Percentiles rank a stretch among this genome's conserved stretches.
Conservation (phyloP, 495 filamentous ascomycete species). For the Aspergillus kassunensis region DNA sequence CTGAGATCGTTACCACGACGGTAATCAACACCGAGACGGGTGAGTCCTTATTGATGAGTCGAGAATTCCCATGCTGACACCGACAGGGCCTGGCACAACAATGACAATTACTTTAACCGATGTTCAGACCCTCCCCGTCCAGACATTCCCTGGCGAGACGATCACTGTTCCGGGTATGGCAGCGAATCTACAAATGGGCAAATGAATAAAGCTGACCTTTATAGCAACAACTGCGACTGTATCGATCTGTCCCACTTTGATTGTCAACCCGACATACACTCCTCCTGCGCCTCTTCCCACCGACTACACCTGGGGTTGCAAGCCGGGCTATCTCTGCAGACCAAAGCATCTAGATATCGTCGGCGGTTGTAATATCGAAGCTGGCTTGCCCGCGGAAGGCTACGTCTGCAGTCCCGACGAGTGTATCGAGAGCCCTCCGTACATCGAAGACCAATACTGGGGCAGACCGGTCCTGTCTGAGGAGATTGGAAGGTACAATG, state of each 20-base stretch:
- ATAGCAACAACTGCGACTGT: slow-evolving; percentile 16
- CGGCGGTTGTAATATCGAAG: slow-evolving; percentile 50
- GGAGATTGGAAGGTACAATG: slow-evolving; percentile 43
- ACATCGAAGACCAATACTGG: slow-evolving; percentile 37
- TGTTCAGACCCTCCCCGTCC: not conserved
- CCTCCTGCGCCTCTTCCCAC: slow-evolving; percentile 28
- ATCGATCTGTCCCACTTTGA: slow-evolving; percentile 28
- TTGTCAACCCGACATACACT: slow-evolving; percentile 33
- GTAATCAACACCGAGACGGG: not conserved
- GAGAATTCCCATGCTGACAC: not conserved
- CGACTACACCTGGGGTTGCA: slow-evolving; percentile 53
- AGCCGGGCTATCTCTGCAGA: slow-evolving; percentile 57
- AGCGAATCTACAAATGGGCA: not conserved
- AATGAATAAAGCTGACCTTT: not conserved
- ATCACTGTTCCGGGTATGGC: slow-evolving; percentile 5
- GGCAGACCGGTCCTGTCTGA: slow-evolving; percentile 25
- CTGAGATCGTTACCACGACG: not conserved
- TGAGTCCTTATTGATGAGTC: not conserved
- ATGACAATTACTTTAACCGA: not conserved
- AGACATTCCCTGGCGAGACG: not conserved
- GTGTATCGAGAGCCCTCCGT: slow-evolving; percentile 47
- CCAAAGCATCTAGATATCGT: slow-evolving; percentile 22
- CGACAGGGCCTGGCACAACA: not conserved
- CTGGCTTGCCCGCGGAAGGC: slow-evolving; percentile 44
- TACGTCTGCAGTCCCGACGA: slow-evolving; percentile 53